A percentile compares a stretch with the other conserved stretches of the same genome.
Conservation (phyloP, 1,139 yeast genomes). For the Kurtzmaniella quercitrusa region DNA sequence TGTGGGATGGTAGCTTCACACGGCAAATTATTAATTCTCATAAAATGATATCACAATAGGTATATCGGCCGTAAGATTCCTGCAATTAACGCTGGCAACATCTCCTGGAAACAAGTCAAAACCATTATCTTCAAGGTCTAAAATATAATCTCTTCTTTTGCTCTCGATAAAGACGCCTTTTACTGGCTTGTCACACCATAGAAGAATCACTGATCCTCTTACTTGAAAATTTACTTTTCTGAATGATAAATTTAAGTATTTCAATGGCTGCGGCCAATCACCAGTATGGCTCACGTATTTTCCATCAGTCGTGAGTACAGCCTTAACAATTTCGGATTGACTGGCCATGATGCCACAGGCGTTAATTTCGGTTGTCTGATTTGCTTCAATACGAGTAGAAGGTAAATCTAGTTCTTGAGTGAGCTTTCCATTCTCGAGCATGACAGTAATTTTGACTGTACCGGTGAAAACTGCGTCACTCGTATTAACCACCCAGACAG, state of each 20-base stretch:
- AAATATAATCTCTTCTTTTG: conserved; percentile 13
- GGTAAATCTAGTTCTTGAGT: conserved; percentile 9
- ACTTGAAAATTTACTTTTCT: conserved; percentile 13
- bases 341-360: conserved; percentile 13
- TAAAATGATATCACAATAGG: not conserved
- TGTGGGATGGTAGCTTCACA: no score
- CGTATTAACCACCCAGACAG: conserved; percentile 42
- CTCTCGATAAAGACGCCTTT: conserved; percentile 34
- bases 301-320: conserved; percentile 15
- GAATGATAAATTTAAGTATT: conserved; percentile 31
- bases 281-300: conserved; percentile 27
- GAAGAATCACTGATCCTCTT: conserved; percentile 9
- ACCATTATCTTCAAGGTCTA: conserved; percentile 35
- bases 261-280: conserved; percentile 56
- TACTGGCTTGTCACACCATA: conserved; percentile 24
- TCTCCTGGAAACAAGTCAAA: conserved; percentile 42
- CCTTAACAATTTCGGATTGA: conserved; percentile 17
- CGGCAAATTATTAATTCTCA: not conserved
- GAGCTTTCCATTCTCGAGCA: conserved; percentile 11
- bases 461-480: conserved; percentile 18
- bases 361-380: conserved; percentile 32
- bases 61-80: not conserved
- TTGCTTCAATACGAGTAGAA: conserved; percentile 18
- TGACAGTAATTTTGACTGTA: conserved; percentile 15
- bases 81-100: conserved; percentile 11